Evolutionary conservation across 148 eudicot species (phyloP), one percentile per base, ranked within the genome.

Genomic region (Rhododendron henanense): DNA sequence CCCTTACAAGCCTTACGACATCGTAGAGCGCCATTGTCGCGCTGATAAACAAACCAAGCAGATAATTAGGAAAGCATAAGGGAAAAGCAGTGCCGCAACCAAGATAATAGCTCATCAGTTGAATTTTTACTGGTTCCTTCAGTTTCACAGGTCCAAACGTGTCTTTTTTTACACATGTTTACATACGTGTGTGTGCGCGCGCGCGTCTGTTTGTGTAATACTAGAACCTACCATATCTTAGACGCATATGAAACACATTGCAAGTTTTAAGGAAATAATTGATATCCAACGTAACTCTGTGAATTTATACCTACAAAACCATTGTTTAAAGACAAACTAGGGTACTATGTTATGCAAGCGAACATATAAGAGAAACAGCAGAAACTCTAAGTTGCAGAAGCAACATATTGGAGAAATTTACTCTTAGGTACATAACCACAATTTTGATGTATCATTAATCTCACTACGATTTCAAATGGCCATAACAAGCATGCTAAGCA

Each of bases 11-110:
- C 87, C 87, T 90, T 79, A 96, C 89, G 35, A 92, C 98, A 84
- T 96, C 98, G 77, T 87, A 93, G 87, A 96, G 93, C 13, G 95
- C 98, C 98, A 96, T 94, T 15, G 98, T 91, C 39, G 98, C 94
- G 84, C 98, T 96, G 88, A 33, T 78, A 84, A 47, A 71, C 39
- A 5, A 84, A 89, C 86, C 15, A 63, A 55, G 59, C 19, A 51
- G 45, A 39, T 44, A 59, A 69, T 88, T 48, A 86, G 84, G 31
- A n/a, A 44, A 78, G 45, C 13, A 71, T 6, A 28, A 82, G 41
- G 5, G 65, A 45, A 74, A 53, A 84, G 47, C 44, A 76, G 51
- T 4, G n/a, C 47, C 6, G 16, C 69, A 75, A 51, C 71, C 71
- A 75, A 76, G 23, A 31, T 69, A 75, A 28, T 84, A 33, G 4